Evolutionary conservation across 257 asterid genomes (phyloP), one percentile per base, ranked within the genome.

Genomic region (Osmanthus fragrans): DNA sequence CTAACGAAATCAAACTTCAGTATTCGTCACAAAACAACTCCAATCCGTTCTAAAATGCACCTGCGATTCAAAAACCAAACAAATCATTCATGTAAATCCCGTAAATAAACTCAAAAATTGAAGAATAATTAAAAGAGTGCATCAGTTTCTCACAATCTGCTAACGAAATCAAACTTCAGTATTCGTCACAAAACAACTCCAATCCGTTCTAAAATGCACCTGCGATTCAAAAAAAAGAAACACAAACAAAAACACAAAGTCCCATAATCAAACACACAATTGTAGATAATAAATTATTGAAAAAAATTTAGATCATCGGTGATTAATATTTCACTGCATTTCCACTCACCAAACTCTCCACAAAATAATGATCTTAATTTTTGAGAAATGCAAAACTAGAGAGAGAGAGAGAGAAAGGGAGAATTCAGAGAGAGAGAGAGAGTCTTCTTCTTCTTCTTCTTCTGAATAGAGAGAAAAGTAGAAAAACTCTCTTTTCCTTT

Each of bases 401-500:
- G 82, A 67, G 74, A 69, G 67, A 75, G n/a, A 80, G 75, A 66
- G 75, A 82, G 83, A 80, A 75, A 80, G 78, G 78, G 39, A 85
- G 84, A 86, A 86, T n/a, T n/a, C n/a, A n/a, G n/a, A n/a, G n/a
- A n/a, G n/a, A n/a, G 76, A 76, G 79, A 81, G 65, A 74, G 74
- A 83, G 71, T 76, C 87, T 80, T 80, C 86, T 72, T 76, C 87
- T 80, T 80, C 86, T 72, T 76, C 80, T 25, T 56, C 47, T 72
- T 81, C 73, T 29, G 81, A 82, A 82, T 74, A 80, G 75, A 66
- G 75, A 82, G 83, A 80, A 75, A 80, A 80, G 78, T 47, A 85
- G 84, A 86, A 86, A 84, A 84, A 72, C 75, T 76, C 88, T 84
- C 89, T 72, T 80, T 77, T 73, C 81, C 91, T 75, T 84, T 83